Percentiles rank a stretch among this genome's conserved stretches.
Evolutionary conservation across 441 rosid genomes (phyloP).

Genomic region (Adansonia grandidieri): DNA sequence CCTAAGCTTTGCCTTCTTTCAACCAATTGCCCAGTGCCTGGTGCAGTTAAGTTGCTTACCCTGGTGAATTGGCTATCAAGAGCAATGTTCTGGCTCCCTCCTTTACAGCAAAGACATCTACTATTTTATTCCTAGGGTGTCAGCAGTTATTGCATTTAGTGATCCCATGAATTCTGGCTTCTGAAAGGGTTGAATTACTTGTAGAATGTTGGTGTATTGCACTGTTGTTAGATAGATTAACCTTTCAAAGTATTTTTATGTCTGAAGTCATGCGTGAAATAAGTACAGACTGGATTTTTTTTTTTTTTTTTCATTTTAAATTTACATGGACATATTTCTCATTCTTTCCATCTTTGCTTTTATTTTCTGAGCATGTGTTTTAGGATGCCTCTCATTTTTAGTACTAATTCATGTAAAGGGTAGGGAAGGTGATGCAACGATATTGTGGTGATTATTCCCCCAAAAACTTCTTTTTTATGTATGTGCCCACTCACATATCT

Average conservation of each 20-base stretch:
- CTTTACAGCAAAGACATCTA: neutral
- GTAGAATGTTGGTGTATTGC: neutral
- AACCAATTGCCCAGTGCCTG: neutral
- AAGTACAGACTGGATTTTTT: neutral
- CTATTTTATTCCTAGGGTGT: neutral
- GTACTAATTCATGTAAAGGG: slow-evolving; percentile 21
- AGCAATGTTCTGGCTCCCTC: neutral
- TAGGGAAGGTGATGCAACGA: slow-evolving; percentile 12
- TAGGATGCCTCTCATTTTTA: slow-evolving; percentile 19
- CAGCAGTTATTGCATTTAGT: neutral
- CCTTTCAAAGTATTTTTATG: neutral
- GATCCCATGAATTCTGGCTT: slow-evolving; percentile 6
- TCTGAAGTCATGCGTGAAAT: slow-evolving; percentile 3
- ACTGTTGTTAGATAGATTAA: neutral
- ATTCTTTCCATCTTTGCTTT: neutral
- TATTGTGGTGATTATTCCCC: neutral
- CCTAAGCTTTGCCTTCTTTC: slow-evolving; percentile 5
- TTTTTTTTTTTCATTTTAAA: neutral
- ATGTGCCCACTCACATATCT: neutral
- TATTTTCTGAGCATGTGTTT: neutral
- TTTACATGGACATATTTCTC: neutral
- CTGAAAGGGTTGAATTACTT: neutral
- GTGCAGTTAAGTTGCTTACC: slow-evolving; percentile 15
- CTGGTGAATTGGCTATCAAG: neutral
- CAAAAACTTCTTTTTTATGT: neutral